Conservation (phyloP, 495 filamentous ascomycete genomes). For the Gamarada debralockiae region DNA sequence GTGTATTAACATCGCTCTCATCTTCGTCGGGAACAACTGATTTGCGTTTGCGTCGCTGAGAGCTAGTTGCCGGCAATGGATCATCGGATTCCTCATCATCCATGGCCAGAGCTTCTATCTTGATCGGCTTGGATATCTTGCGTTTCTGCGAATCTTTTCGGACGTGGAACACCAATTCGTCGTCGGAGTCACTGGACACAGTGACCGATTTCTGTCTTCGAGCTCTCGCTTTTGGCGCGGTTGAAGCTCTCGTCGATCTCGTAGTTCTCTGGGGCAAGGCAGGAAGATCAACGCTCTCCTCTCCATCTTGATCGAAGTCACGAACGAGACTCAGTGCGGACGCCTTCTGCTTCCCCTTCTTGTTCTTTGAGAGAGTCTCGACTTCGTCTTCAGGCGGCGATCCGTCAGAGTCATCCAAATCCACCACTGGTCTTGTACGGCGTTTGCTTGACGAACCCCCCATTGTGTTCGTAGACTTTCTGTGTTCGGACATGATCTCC, state of each 20-base stretch:
- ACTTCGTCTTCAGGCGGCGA: slow-evolving; percentile 5
- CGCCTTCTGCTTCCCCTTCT: not conserved
- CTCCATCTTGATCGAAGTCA: not conserved
- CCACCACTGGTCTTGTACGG: not conserved
- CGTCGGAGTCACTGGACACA: not conserved
- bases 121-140: not conserved
- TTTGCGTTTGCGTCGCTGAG: not conserved
- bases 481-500: not conserved
- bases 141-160: not conserved
- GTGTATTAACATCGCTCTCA: not conserved
- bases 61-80: not conserved
- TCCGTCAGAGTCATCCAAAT: slow-evolving; percentile 3
- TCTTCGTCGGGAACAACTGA: not conserved
- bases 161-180: not conserved
- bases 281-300: not conserved
- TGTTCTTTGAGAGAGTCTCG: slow-evolving; percentile 2
- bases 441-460: not conserved
- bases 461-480: not conserved
- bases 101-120: not conserved
- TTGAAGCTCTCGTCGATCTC: no score
- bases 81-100: not conserved
- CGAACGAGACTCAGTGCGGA: not conserved
- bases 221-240: no score
- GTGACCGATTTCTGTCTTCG: not conserved
- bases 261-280: no score